A percentile compares a stretch with the other conserved stretches of the same genome.
phyloP scores from a whole-genome alignment of 2,329 filamentous ascomycete species.

The Clonostachys chloroleuca region DNA sequence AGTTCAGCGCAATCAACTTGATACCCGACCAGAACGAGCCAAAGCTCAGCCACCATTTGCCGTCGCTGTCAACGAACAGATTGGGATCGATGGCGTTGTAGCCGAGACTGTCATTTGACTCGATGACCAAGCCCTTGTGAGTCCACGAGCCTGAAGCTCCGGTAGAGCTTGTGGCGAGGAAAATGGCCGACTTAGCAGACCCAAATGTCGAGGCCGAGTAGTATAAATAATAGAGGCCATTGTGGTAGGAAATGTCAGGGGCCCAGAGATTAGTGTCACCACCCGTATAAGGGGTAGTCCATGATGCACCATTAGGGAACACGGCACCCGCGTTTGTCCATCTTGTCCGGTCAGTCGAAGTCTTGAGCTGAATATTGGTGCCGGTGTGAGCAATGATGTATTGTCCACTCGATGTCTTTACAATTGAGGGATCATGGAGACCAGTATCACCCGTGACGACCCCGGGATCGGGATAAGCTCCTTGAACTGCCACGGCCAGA shows the following conservation, averaged over 20 bases:
- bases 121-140: conserved; percentile 18
- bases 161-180: conserved; percentile 19
- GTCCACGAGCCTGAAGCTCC: conserved; percentile 20
- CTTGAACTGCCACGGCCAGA: background rate
- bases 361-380: conserved; percentile 19
- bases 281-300: conserved; percentile 20
- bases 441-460: conserved; percentile 13
- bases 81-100: conserved; percentile 23
- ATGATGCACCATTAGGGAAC: conserved; percentile 21
- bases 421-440: conserved; percentile 20
- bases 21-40: conserved; percentile 23
- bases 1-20: conserved; percentile 17
- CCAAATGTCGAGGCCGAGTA: conserved; percentile 23
- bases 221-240: conserved; percentile 22
- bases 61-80: conserved; percentile 15
- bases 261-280: conserved; percentile 34
- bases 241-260: conserved; percentile 43
- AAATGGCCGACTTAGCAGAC: conserved; percentile 17
- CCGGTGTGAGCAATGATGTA: conserved; percentile 19
- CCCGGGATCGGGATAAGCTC: conserved; percentile 9
- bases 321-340: conserved; percentile 19
- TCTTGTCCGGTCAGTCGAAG: conserved; percentile 20
- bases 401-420: conserved; percentile 16
- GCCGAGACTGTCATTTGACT: conserved; percentile 9
- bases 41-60: conserved; percentile 22